These are phyloP conservation scores for Serendipita vermifera DNA, from an alignment of 768 basidiomycete species.

Conservation along the genomic window DNA sequence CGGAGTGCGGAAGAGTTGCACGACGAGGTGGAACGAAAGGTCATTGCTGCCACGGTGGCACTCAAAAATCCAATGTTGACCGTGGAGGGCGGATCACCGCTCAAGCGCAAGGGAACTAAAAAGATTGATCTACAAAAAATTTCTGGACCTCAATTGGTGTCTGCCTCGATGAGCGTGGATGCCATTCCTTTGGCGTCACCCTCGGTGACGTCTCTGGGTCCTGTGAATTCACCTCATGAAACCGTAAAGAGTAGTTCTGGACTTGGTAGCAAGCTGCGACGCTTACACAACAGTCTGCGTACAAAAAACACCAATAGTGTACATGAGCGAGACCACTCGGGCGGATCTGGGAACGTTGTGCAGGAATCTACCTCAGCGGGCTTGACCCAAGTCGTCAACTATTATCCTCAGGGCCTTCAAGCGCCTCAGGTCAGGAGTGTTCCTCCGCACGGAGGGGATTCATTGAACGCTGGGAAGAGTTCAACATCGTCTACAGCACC, in stretches of 20 bases:
- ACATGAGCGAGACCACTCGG: background rate
- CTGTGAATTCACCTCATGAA: background rate
- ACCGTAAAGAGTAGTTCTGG: background rate
- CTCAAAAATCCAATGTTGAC: conserved; percentile 35
- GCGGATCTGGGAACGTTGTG: background rate
- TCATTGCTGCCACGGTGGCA: conserved; percentile 50
- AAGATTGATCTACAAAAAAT: conserved; percentile 52
- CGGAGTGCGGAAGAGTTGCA: conserved; percentile 37
- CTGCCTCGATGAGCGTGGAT: conserved; percentile 55
- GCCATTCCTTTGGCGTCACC: conserved; percentile 42
- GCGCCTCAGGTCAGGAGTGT: background rate
- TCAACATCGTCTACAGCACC: background rate
- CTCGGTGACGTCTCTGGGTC: conserved; percentile 24
- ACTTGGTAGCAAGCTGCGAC: conserved; percentile 21
- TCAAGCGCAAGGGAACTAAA: conserved; percentile 35
- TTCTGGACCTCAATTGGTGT: conserved; percentile 50
- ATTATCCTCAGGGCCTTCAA: background rate
- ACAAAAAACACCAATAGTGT: conserved; percentile 31
- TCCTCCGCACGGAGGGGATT: background rate
- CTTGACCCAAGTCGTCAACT: background rate
- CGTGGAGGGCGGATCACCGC: conserved; percentile 32
- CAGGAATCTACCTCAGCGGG: background rate
- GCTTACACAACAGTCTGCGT: conserved; percentile 29
- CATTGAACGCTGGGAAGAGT: too few species aligned
- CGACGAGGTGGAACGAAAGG: conserved; percentile 52